Conservation (phyloP, 1,139 yeast genomes). For the Kodamaea ohmeri region DNA sequence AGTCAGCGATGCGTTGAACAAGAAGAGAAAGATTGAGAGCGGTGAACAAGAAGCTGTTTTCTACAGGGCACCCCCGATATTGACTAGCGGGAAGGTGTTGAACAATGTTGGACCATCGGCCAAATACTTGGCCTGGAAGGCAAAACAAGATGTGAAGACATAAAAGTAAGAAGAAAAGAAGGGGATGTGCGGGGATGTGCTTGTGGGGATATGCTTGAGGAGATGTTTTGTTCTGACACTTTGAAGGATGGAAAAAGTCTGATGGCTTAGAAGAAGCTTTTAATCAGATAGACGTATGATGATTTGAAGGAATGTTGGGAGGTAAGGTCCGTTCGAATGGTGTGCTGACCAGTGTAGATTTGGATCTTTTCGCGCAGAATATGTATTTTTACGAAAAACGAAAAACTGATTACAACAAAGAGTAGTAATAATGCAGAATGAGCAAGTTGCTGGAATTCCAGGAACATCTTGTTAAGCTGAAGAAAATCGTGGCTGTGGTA, state of each 20-base stretch:
- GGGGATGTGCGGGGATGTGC: neutral
- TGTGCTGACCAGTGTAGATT: too few species aligned
- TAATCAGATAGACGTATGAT: too few species aligned
- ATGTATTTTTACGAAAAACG: too few species aligned
- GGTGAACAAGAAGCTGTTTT: slow-evolving; percentile 57
- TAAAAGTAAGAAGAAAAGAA: neutral
- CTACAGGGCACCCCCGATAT: slow-evolving; percentile 79
- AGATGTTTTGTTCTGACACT: too few species aligned
- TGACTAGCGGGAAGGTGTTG: slow-evolving; percentile 46
- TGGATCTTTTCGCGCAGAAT: too few species aligned
- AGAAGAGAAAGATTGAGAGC: slow-evolving; percentile 21
- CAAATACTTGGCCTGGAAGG: slow-evolving; percentile 67
- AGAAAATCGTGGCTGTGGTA: slow-evolving; percentile 66
- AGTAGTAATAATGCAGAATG: slow-evolving; percentile 11
- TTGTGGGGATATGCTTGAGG: neutral
- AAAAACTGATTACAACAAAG: too few species aligned
- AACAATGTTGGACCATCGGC: slow-evolving; percentile 63
- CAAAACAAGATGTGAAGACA: slow-evolving; percentile 17
- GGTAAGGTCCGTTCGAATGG: too few species aligned
- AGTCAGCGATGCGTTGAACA: slow-evolving; percentile 20
- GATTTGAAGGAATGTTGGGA: neutral
- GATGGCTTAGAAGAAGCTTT: too few species aligned
- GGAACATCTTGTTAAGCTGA: slow-evolving; percentile 47
- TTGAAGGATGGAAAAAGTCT: too few species aligned
- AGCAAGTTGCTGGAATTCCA: slow-evolving; percentile 49